These are phyloP conservation scores for Gossypium mustelinum DNA, from an alignment of 345 rosid species.

Conservation along the genomic window DNA sequence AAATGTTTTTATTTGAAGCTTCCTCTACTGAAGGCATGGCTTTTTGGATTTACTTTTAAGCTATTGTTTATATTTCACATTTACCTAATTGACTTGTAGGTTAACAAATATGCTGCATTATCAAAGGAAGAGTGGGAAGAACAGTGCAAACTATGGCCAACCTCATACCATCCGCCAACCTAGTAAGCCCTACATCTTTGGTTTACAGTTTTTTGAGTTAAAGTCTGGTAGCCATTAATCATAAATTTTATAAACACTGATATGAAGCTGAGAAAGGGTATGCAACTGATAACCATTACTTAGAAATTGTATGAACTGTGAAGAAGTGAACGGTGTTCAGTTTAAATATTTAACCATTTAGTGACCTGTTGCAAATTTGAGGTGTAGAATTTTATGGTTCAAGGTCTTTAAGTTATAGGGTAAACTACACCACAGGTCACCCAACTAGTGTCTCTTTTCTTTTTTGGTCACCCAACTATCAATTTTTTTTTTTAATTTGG, in stretches of 20 bases:
- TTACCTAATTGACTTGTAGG: conserved; percentile 35
- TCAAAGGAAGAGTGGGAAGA: conserved; percentile 87
- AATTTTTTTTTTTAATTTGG: too few relatives aligned
- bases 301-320: background rate
- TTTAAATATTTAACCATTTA: background rate
- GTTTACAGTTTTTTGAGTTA: conserved; percentile 7
- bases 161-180: conserved; percentile 88
- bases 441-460: background rate
- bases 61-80: background rate
- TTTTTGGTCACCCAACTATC: too few relatives aligned
- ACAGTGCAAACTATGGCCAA: conserved; percentile 92
- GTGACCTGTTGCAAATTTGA: background rate
- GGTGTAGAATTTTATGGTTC: background rate
- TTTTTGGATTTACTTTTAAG: background rate
- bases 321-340: background rate
- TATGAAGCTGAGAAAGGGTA: conserved; percentile 5
- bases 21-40: background rate
- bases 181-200: conserved; percentile 46
- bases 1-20: background rate
- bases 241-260: background rate
- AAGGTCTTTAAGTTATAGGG: background rate
- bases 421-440: background rate
- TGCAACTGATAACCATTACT: background rate
- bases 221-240: background rate
- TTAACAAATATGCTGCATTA: conserved; percentile 61